Percentiles rank a stretch among this genome's conserved stretches.
Conservation (phyloP, 2,329 filamentous ascomycete genomes). For the Nigrospora oryzae region DNA sequence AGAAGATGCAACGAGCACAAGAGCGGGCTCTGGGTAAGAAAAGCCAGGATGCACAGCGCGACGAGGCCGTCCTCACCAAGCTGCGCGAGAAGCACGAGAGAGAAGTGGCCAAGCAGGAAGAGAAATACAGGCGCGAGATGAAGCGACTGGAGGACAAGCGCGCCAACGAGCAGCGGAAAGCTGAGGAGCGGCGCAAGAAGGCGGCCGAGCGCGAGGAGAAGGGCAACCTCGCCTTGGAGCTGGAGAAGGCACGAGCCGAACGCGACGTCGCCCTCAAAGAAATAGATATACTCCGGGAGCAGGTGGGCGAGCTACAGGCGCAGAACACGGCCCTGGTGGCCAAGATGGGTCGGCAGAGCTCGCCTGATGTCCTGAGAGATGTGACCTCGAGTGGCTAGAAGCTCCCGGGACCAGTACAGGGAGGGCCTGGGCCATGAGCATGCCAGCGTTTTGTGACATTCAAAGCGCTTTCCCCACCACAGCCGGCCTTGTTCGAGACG, state of each 20-base stretch:
- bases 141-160: slow-evolving; percentile 57
- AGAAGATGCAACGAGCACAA: slow-evolving; percentile 20
- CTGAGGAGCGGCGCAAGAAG: slow-evolving; percentile 42
- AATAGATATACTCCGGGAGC: slow-evolving; percentile 42
- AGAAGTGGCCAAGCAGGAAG: slow-evolving; percentile 57
- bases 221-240: slow-evolving; percentile 37
- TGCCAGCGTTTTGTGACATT: too few species aligned
- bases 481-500: too few species aligned
- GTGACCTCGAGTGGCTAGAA: too few species aligned
- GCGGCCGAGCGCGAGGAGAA: slow-evolving; percentile 44
- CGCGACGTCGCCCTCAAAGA: slow-evolving; percentile 43
- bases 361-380: not conserved
- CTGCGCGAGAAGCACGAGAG: slow-evolving; percentile 55
- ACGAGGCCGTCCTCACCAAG: slow-evolving; percentile 39
- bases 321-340: slow-evolving; percentile 53
- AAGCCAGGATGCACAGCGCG: slow-evolving; percentile 34
- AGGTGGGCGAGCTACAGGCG: slow-evolving; percentile 48
- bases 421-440: too few species aligned
- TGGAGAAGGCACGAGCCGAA: slow-evolving; percentile 43
- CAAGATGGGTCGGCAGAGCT: slow-evolving; percentile 29
- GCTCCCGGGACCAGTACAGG: too few species aligned
- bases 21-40: slow-evolving; percentile 21
- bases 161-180: slow-evolving; percentile 52
- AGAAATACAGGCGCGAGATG: slow-evolving; percentile 57
- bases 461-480: too few species aligned